Percentiles rank a stretch among this genome's conserved stretches.
These are phyloP conservation scores for Fusarium sp. DNA, from an alignment of 2,329 filamentous ascomycete species.

Conservation along the genomic window DNA sequence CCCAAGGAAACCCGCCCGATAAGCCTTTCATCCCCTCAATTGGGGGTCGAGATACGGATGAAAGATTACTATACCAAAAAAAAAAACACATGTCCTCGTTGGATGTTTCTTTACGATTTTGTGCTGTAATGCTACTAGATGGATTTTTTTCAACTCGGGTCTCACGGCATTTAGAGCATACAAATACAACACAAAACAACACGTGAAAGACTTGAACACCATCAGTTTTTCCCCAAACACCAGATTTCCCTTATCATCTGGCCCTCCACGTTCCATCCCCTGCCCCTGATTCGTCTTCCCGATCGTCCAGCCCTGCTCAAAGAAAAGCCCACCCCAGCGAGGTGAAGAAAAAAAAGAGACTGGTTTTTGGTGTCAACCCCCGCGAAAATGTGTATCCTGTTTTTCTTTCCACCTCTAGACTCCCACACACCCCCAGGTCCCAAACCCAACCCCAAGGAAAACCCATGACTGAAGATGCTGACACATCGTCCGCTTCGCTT, in stretches of 20 bases:
- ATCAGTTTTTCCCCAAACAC: not conserved
- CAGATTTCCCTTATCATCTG: constrained; percentile 3
- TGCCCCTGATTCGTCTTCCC: constrained; percentile 28
- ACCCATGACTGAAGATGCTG: constrained; percentile 25
- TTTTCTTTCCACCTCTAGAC: not conserved
- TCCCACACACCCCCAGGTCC: constrained; percentile 1
- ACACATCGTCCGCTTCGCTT: constrained; percentile 18
- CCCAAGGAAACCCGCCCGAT: constrained; percentile 34
- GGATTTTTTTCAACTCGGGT: not conserved
- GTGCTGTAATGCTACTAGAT: not conserved
- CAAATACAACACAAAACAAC: not conserved
- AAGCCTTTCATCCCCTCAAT: constrained; percentile 18
- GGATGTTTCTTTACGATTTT: not conserved
- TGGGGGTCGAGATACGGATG: constrained; percentile 18
- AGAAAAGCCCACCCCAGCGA: not conserved
- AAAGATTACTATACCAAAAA: not conserved
- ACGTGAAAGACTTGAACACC: not conserved
- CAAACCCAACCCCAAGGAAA: not conserved
- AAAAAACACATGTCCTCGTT: not conserved
- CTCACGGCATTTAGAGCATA: not conserved
- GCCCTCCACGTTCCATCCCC: not conserved
- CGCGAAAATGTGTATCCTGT: no score
- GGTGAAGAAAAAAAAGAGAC: no score
- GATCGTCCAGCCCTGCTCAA: constrained; percentile 5
- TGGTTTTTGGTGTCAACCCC: no score